A percentile compares a stretch with the other conserved stretches of the same genome.
Evolutionary conservation across 2,329 filamentous ascomycete genomes (phyloP).

Genomic region (Penicillium concentricum): DNA sequence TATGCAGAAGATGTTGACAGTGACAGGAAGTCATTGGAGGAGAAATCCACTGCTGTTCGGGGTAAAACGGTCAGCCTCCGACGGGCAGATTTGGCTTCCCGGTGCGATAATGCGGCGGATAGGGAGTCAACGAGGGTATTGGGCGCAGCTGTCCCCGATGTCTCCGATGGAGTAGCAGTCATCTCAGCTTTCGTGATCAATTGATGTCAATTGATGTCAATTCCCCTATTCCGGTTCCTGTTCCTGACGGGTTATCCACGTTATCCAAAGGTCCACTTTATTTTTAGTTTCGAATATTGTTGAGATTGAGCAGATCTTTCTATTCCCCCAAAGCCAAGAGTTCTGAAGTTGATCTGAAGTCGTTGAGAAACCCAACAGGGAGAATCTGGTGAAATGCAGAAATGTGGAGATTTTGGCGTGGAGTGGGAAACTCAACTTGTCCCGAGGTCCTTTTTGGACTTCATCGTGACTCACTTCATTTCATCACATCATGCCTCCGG

Average conservation of each 20-base stretch:
- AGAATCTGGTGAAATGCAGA: not conserved
- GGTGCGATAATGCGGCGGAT: slow-evolving; percentile 35
- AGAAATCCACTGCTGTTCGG: slow-evolving; percentile 55
- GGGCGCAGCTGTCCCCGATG: not conserved
- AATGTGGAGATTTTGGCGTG: slow-evolving; percentile 7
- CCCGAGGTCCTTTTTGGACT: slow-evolving; percentile 1
- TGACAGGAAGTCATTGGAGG: slow-evolving; percentile 66
- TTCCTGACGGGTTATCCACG: not conserved
- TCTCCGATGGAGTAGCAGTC: not conserved
- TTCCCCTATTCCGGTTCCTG: not conserved
- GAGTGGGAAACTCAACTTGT: slow-evolving; percentile 7
- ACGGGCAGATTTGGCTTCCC: slow-evolving; percentile 46
- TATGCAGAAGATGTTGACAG: slow-evolving; percentile 51
- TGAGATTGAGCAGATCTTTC: not conserved
- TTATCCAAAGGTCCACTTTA: not conserved
- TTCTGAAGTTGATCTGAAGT: no score
- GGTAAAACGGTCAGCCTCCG: slow-evolving; percentile 50
- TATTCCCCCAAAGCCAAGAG: not conserved
- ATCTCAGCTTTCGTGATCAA: not conserved
- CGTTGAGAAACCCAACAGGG: slow-evolving; percentile 10
- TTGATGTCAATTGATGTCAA: not conserved
- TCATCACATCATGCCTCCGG: slow-evolving; percentile 43
- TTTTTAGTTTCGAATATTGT: not conserved
- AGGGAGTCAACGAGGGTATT: slow-evolving; percentile 31
- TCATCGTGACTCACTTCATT: slow-evolving; percentile 14